A percentile compares a stretch with the other conserved stretches of the same genome.
These are phyloP conservation scores for Galium porrigens DNA, from an alignment of 305 asterid genomes.

Conservation along the genomic window DNA sequence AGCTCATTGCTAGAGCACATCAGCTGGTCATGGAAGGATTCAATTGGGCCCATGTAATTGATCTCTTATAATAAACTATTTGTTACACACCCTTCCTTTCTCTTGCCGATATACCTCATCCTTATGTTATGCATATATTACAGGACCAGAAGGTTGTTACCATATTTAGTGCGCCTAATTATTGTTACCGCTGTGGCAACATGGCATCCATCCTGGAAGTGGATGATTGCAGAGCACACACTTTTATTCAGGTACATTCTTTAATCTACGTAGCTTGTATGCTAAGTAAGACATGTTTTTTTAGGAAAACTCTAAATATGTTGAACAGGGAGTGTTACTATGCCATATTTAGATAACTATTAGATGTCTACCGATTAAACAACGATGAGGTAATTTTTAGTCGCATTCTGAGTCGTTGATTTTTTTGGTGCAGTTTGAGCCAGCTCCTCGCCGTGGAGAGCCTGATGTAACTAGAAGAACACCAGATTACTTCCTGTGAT, in stretches of 20 bases:
- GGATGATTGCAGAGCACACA: conserved; percentile 72
- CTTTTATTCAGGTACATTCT: conserved; percentile 63
- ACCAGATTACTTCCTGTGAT: conserved; percentile 81
- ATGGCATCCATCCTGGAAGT: conserved; percentile 94
- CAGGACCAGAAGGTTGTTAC: conserved; percentile 97
- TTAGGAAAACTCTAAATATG: background rate
- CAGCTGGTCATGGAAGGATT: conserved; percentile 99
- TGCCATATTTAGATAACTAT: background rate
- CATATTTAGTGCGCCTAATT: conserved; percentile 81
- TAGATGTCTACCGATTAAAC: background rate
- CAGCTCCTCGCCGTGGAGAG: conserved; percentile 95
- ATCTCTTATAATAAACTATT: conserved; percentile 1
- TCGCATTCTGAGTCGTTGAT: background rate
- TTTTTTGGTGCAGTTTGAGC: conserved; percentile 58
- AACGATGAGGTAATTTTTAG: too few species aligned
- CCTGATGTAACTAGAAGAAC: conserved; percentile 93
- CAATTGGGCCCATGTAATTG: conserved; percentile 89
- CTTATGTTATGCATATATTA: conserved; percentile 13
- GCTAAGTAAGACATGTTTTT: background rate
- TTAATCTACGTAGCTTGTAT: background rate
- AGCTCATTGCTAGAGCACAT: conserved; percentile 95
- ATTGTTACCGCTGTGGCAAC: conserved; percentile 91
- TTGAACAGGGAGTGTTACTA: background rate
- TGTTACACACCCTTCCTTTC: background rate
- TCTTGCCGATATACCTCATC: background rate